Conservation (phyloP, 345 rosid species). For the Moricandia moricandioides region DNA sequence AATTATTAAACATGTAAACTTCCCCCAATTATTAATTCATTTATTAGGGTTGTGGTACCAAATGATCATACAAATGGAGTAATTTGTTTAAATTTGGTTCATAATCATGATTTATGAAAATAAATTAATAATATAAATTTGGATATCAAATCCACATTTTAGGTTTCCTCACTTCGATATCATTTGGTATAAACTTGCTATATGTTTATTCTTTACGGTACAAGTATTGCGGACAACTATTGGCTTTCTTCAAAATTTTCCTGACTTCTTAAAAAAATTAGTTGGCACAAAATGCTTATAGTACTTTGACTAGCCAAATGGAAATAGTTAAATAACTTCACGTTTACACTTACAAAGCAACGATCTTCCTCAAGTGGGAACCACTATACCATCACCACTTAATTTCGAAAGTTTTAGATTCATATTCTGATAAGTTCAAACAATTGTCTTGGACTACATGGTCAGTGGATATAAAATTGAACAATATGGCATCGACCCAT, state of each 20-base stretch:
- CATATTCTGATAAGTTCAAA: background rate
- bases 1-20: no score
- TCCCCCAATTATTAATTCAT: no score
- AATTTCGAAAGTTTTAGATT: background rate
- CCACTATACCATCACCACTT: background rate
- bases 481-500: background rate
- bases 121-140: background rate
- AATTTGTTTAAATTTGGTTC: no score
- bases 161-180: background rate
- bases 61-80: no score
- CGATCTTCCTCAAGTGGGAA: no score
- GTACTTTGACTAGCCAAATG: no score
- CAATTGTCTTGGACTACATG: background rate
- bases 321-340: no score
- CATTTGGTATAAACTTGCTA: background rate
- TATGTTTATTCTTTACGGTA: conserved; percentile 14
- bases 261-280: background rate
- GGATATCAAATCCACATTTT: background rate
- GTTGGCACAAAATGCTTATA: background rate
- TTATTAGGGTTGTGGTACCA: no score
- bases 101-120: no score
- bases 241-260: background rate
- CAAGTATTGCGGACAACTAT: conserved; percentile 1
- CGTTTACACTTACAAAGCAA: background rate
- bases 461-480: no score